Evolutionary conservation across 371 early-diverging fungal species (phyloP).

Genomic region (Mortierella sp.): DNA sequence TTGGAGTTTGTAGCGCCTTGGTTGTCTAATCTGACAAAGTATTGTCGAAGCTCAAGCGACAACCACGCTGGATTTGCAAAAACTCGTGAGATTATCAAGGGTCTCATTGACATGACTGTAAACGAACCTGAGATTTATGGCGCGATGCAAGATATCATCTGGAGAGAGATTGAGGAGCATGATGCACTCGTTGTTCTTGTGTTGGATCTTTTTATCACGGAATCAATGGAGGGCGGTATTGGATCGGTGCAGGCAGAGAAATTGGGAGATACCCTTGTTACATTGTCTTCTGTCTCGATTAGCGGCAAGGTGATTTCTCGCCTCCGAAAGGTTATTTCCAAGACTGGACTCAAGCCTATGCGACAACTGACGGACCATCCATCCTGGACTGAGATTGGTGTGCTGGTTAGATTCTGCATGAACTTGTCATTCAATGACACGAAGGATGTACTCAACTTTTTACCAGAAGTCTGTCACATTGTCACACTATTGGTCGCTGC

Average conservation of each 20-base stretch:
- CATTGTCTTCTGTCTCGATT: constrained; percentile 85
- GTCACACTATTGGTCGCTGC: constrained; percentile 86
- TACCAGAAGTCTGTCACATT: constrained; percentile 91
- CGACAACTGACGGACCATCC: constrained; percentile 82
- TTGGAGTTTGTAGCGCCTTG: constrained; percentile 94
- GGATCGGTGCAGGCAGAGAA: constrained; percentile 87
- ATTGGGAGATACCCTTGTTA: constrained; percentile 88
- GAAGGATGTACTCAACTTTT: constrained; percentile 79
- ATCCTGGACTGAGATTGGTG: constrained; percentile 91
- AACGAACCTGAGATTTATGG: constrained; percentile 90
- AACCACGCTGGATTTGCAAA: constrained; percentile 67
- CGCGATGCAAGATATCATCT: constrained; percentile 86
- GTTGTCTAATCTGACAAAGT: constrained; percentile 83
- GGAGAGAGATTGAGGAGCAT: constrained; percentile 84
- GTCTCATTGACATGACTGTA: constrained; percentile 86
- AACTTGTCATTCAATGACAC: constrained; percentile 93
- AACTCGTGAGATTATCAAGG: constrained; percentile 80
- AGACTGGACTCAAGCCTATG: constrained; percentile 83
- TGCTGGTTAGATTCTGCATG: constrained; percentile 86
- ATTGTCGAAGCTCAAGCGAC: constrained; percentile 67
- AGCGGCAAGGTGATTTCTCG: constrained; percentile 86
- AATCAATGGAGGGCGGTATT: constrained; percentile 84
- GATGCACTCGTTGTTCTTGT: constrained; percentile 86
- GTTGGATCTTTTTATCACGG: constrained; percentile 84
- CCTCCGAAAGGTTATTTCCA: constrained; percentile 80